phyloP scores from a whole-genome alignment of 371 early-diverging fungal genomes.

The Mucor ambiguus region DNA sequence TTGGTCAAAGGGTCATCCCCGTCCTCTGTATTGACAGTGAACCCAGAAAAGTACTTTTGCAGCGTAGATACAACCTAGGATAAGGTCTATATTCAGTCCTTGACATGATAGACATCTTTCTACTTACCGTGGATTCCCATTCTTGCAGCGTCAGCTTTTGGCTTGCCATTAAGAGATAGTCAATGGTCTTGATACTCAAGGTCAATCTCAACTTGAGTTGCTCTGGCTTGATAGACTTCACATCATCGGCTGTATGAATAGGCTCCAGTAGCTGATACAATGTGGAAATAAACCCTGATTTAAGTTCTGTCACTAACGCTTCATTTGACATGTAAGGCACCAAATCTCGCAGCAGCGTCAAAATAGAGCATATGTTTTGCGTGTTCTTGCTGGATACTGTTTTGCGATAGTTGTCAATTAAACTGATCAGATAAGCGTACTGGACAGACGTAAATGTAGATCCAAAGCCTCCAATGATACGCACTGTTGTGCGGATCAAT shows the following conservation, averaged over 20 bases:
- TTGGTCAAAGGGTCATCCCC: slow-evolving; percentile 15
- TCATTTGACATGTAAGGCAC: slow-evolving; percentile 44
- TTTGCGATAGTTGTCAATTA: slow-evolving; percentile 42
- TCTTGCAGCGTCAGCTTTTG: slow-evolving; percentile 49
- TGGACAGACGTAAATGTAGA: slow-evolving; percentile 68
- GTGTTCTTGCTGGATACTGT: slow-evolving; percentile 26
- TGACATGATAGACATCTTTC: too few species aligned
- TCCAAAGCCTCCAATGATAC: slow-evolving; percentile 60
- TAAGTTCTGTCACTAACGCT: slow-evolving; percentile 44
- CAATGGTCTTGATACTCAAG: slow-evolving; percentile 57
- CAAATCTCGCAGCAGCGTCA: slow-evolving; percentile 45
- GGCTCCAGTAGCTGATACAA: slow-evolving; percentile 49
- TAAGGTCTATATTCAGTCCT: too few species aligned
- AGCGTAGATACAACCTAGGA: slow-evolving; percentile 65
- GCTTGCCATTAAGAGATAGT: slow-evolving; percentile 55
- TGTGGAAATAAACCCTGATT: slow-evolving; percentile 50
- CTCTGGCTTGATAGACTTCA: slow-evolving; percentile 10
- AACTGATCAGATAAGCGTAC: slow-evolving; percentile 56
- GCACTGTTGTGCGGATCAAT: slow-evolving; percentile 46
- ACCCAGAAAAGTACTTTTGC: slow-evolving; percentile 68
- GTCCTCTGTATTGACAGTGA: slow-evolving; percentile 36
- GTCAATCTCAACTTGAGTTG: slow-evolving; percentile 39
- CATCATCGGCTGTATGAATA: slow-evolving; percentile 21
- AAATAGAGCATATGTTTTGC: slow-evolving; percentile 33
- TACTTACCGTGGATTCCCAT: slow-evolving; percentile 62